phyloP scores from a whole-genome alignment of 1,139 yeast genomes.

The Pichia inconspicua region DNA sequence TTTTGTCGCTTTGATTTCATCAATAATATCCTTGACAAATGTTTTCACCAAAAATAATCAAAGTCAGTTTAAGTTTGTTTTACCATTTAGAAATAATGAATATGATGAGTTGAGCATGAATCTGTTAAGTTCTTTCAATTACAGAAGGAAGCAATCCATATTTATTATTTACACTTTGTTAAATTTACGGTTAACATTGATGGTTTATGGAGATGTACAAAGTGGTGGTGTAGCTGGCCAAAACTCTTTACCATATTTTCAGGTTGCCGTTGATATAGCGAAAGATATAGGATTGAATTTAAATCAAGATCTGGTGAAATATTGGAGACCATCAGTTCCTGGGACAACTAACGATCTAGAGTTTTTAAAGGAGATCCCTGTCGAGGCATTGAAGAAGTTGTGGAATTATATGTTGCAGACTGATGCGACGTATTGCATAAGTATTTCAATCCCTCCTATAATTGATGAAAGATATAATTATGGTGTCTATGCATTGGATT shows the following conservation, averaged over 20 bases:
- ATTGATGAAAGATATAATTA: slow-evolving; percentile 12
- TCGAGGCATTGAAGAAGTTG: slow-evolving; percentile 5
- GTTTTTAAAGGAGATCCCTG: slow-evolving; percentile 7
- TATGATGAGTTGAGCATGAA: slow-evolving; percentile 10
- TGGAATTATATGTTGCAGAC: slow-evolving; percentile 14
- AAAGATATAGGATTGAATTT: slow-evolving; percentile 9
- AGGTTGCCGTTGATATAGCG: slow-evolving; percentile 8
- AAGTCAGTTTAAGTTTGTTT: slow-evolving; percentile 1
- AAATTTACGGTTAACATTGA: slow-evolving; percentile 10
- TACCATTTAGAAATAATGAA: slow-evolving; percentile 4
- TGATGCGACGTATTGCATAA: slow-evolving; percentile 8
- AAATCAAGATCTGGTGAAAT: slow-evolving; percentile 4
- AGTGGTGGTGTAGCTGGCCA: slow-evolving; percentile 11
- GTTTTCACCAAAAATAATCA: slow-evolving; percentile 8
- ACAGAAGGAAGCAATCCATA: slow-evolving; percentile 8
- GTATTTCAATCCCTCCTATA: slow-evolving; percentile 3
- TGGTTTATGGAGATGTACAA: slow-evolving; percentile 14
- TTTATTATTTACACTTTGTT: slow-evolving; percentile 11
- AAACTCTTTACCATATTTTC: slow-evolving; percentile 12
- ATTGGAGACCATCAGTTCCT: neutral
- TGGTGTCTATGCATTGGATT: slow-evolving; percentile 5
- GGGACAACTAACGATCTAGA: neutral
- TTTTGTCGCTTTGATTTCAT: slow-evolving; percentile 11
- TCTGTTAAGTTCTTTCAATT: slow-evolving; percentile 11
- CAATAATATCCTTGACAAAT: slow-evolving; percentile 11